Evolutionary conservation across 176 grass and related monocot species (phyloP).

Genomic region (Carex kokanica): DNA sequence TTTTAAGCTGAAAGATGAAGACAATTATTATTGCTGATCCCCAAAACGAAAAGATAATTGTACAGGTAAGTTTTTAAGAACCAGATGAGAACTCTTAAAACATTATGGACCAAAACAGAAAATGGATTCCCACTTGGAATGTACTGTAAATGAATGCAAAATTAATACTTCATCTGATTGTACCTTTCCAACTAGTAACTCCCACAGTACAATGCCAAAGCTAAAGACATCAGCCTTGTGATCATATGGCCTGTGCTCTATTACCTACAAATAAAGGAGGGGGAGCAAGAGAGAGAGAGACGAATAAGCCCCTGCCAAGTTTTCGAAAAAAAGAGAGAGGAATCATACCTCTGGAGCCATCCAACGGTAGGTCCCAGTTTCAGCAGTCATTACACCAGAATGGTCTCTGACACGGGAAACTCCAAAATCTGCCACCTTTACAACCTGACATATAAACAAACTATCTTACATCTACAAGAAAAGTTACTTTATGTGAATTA

Average conservation of each 20-base stretch:
- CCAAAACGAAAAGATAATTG: background rate
- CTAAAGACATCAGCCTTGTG: slow-evolving; percentile 45
- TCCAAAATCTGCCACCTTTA: slow-evolving; percentile 90
- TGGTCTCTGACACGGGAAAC: slow-evolving; percentile 78
- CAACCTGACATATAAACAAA: slow-evolving; percentile 47
- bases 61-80: background rate
- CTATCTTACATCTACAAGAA: background rate
- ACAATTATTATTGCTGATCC: background rate
- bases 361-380: slow-evolving; percentile 90
- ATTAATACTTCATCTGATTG: background rate
- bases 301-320: too few relatives aligned
- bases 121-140: background rate
- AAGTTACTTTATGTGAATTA: background rate
- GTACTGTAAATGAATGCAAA: background rate
- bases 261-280: slow-evolving; percentile 26
- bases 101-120: background rate
- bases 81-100: background rate
- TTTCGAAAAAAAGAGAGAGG: background rate
- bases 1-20: background rate
- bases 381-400: slow-evolving; percentile 86
- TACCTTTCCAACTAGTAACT: slow-evolving; percentile 33
- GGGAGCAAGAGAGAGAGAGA: background rate
- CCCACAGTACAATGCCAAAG: slow-evolving; percentile 44
- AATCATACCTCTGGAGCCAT: slow-evolving; percentile 71
- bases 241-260: slow-evolving; percentile 45